Evolutionary conservation across 352 stramenopile species (phyloP).

Genomic region (Phytophthora tubulina): DNA sequence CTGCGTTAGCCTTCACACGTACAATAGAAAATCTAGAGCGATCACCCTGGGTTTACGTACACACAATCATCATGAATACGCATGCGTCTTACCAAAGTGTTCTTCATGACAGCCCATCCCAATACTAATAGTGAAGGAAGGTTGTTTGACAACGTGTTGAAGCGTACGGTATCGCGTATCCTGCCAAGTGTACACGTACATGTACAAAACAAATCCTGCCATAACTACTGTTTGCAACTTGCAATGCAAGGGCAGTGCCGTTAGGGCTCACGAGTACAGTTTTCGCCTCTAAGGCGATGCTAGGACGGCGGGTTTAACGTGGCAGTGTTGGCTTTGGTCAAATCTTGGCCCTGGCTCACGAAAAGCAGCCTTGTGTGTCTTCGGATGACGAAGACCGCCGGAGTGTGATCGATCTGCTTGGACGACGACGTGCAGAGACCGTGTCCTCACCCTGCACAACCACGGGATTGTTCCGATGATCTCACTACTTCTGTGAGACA

Average conservation of each 20-base stretch:
- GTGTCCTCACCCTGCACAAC: conserved; percentile 11
- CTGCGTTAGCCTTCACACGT: too few relatives aligned
- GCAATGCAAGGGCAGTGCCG: too few relatives aligned
- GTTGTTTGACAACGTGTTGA: neutral
- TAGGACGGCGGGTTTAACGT: too few relatives aligned
- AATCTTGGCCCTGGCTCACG: conserved; percentile 31
- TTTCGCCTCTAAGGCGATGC: too few relatives aligned
- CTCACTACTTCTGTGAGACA: conserved; percentile 33
- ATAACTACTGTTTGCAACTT: too few relatives aligned
- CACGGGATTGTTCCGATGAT: conserved; percentile 40
- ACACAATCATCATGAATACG: conserved; percentile 9
- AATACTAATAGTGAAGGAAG: neutral
- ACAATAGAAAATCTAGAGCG: neutral
- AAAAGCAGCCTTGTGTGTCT: conserved; percentile 28
- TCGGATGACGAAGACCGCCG: conserved; percentile 30
- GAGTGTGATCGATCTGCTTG: conserved; percentile 33
- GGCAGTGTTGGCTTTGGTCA: neutral
- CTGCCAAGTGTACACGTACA: neutral
- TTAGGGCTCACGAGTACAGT: too few relatives aligned
- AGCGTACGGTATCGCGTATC: neutral
- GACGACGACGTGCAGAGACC: conserved; percentile 31
- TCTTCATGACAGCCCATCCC: conserved; percentile 2
- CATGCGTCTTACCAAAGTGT: conserved; percentile 25
- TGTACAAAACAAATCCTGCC: neutral
- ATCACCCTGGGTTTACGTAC: neutral